A percentile compares a stretch with the other conserved stretches of the same genome.
phyloP scores from a whole-genome alignment of 2,329 filamentous ascomycete species.

The Claviceps digitariae region DNA sequence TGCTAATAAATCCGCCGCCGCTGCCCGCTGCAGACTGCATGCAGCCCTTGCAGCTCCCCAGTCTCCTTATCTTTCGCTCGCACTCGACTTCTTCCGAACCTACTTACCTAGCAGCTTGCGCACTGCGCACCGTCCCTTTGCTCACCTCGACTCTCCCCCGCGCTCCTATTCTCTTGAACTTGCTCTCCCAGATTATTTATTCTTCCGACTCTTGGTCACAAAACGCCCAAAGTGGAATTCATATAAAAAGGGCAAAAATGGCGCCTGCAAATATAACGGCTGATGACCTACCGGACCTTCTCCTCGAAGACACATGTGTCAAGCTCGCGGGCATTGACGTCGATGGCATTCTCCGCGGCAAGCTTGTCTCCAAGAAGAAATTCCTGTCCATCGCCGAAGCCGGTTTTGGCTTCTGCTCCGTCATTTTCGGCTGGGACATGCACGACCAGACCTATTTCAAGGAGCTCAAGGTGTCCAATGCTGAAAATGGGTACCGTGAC shows the following conservation, averaged over 20 bases:
- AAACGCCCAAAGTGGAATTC: too few species aligned
- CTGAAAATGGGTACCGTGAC: constrained; percentile 80
- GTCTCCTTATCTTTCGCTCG: too few species aligned
- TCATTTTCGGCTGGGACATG: constrained; percentile 96
- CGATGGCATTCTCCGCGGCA: constrained; percentile 76
- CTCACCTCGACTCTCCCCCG: too few species aligned
- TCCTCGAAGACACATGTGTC: constrained; percentile 61
- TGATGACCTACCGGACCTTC: constrained; percentile 50
- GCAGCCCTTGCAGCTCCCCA: too few species aligned
- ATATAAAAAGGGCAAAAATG: not conserved
- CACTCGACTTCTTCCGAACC: too few species aligned
- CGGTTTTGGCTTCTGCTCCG: constrained; percentile 88
- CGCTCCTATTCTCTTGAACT: not conserved
- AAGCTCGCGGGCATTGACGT: constrained; percentile 83
- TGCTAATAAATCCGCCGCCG: too few species aligned
- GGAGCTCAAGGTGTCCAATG: constrained; percentile 78
- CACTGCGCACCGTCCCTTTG: too few species aligned
- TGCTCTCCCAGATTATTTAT: not conserved
- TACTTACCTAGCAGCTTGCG: too few species aligned
- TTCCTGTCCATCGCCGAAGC: constrained; percentile 69
- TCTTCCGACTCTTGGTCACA: too few species aligned
- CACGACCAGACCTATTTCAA: constrained; percentile 81
- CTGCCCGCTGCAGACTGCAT: too few species aligned
- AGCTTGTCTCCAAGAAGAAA: constrained; percentile 85
- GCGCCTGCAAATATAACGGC: constrained; percentile 33